Base-by-base conservation (phyloP, 2,329 filamentous ascomycete genomes). In the Arthrobotrys conoides region DNA sequence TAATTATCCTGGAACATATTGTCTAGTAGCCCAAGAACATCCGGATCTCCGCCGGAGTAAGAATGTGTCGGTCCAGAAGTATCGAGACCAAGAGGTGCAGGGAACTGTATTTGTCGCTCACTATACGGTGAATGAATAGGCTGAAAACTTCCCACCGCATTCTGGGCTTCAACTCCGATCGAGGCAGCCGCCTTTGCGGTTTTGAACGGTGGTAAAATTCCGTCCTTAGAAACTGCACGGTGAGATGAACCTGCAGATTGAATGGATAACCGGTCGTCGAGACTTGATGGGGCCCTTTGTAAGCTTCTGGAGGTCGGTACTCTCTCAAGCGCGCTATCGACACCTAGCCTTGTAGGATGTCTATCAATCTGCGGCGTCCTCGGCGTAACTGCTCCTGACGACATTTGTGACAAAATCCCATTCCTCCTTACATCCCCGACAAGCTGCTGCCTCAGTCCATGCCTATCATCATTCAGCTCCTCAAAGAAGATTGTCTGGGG, bases 401-500 rank as follows among this genome's bases (percentile, higher is more conserved):
- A 46, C 49, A 71, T 20, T 51, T 65, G 63, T 18, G 68, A 38
- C 46, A 71, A 9, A 41, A 75, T 30, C 49, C 71, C 48, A 30
- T 51, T 71, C 46, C 76, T 57, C 20, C 57, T 61, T 20, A 24
- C 57, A 24, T 61, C 57, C 9, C 67, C 59, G 20, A 57, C 49
- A 27, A 69, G 82, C 46, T 83, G 81, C 20, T 67, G 75, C 30
- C 68, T 57, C 5, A 72, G 27, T 10, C 49, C 59, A 48, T 78
- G 22, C 86, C 87, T 9, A 90, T 85, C 8, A 89, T 86, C 48
- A 87, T 65, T 88, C 46, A 90, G 89, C 70, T 94, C 93, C 81
- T 97, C 94, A 82, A 98, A 98, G 83, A 98, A 92, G 0, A 99
- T 91, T 0, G 93, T 98, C 83, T 97, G 93, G 2, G 93, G 92